Evolutionary conservation across 345 rosid species (phyloP), one percentile per base, ranked within the genome.

Genomic region (Eutrema yunnanense): DNA sequence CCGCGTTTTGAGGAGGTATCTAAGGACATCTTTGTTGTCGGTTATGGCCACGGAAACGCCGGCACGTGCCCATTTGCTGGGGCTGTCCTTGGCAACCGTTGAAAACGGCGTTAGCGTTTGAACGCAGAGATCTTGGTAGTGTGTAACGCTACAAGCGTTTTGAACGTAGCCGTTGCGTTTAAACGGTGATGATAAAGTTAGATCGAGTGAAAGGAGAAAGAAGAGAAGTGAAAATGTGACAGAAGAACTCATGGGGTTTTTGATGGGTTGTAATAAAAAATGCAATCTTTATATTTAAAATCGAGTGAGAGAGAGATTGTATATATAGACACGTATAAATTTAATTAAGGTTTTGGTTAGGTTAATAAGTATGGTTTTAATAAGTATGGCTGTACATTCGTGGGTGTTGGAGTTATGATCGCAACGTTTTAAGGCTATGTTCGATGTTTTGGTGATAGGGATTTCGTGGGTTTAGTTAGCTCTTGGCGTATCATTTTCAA

Each of bases 141-240:
- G 83, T 14, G 98, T 88, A 50, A 86, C 96, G 36, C 85, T 82
- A 53, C 98, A 94, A 1, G 98, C 97, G 14, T 89, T 86, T 78
- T 69, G 79, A 10, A 91, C 89, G 22, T 84, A 83, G 44, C 33
- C 65, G 6, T 34, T 49, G 34, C 52, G 66, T 38, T 60, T 70
- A 8, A 54, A 40, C 1, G 67, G 36, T 6, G 53, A 73, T 6
- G 80, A 72, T 37, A 27, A 58, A 3, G 75, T 62, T 13, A 26
- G 66, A 48, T 9, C 68, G 49, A 74, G 12, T 6, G 73, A 67
- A 62, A 78, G 60, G 34, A 74, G 76, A 62, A 81, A 62, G 61
- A 87, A 37, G 27, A 82, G 0, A 63, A 81, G 60, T 36, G 53
- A 12, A 50, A 63, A 46, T 63, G 52, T 4, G 41, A 58, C 41